Evolutionary conservation across 768 basidiomycete species (phyloP).

Genomic region (Lepiota venenata): DNA sequence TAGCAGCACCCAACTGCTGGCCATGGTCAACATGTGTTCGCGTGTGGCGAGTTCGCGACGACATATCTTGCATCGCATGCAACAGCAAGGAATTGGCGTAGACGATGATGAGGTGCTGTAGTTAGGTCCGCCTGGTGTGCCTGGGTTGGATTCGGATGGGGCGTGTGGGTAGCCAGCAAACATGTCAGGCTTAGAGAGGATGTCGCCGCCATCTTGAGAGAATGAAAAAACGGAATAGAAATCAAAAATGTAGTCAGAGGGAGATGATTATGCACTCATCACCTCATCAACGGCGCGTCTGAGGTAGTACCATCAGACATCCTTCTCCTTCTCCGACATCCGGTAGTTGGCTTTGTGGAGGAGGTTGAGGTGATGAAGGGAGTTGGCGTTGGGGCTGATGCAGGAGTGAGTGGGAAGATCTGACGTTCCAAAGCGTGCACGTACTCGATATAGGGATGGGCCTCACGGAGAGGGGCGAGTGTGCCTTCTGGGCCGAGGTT

Average conservation of each 20-base stretch:
- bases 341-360: constrained; percentile 73
- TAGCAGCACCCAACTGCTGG: constrained; percentile 65
- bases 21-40: constrained; percentile 92
- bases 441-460: constrained; percentile 70
- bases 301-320: constrained; percentile 80
- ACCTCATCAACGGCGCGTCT: constrained; percentile 71
- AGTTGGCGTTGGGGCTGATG: constrained; percentile 86
- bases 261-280: constrained; percentile 56
- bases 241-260: not conserved
- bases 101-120: constrained; percentile 68
- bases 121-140: constrained; percentile 58
- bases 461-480: constrained; percentile 61
- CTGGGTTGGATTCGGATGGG: constrained; percentile 55
- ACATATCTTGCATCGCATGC: constrained; percentile 93
- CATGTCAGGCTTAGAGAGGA: constrained; percentile 61
- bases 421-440: constrained; percentile 18
- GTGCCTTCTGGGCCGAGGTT: constrained; percentile 57
- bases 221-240: not conserved
- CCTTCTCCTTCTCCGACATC: constrained; percentile 63
- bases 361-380: constrained; percentile 75
- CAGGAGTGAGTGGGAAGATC: not conserved
- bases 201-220: constrained; percentile 68
- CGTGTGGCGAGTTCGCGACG: constrained; percentile 82
- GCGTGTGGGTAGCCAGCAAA: constrained; percentile 72
- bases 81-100: constrained; percentile 29